Percentiles rank a stretch among this genome's conserved stretches.
Conservation (phyloP, 768 basidiomycete genomes). For the Podaxis mareebaensis region DNA sequence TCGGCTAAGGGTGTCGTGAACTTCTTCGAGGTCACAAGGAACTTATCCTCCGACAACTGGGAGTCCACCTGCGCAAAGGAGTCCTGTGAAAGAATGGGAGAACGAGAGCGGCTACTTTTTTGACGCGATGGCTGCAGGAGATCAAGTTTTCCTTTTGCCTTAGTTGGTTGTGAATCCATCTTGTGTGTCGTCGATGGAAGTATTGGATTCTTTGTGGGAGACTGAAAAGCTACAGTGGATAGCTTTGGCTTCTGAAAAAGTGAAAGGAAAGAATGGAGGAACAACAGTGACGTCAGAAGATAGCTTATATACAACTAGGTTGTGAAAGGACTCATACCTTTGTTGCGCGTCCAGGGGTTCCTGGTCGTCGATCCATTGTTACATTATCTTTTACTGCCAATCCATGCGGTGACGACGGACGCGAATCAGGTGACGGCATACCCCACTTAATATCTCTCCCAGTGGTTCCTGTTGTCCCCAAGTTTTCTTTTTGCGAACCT, state of each 20-base stretch:
- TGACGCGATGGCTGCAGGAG: conserved; percentile 17
- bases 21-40: conserved; percentile 45
- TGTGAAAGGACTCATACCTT: conserved; percentile 7
- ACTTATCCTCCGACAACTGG: conserved; percentile 46
- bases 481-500: conserved; percentile 59
- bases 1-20: conserved; percentile 63
- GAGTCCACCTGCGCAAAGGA: conserved; percentile 60
- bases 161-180: not conserved
- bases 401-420: conserved; percentile 24
- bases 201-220: conserved; percentile 18
- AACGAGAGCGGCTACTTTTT: conserved; percentile 6
- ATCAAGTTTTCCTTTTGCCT: conserved; percentile 16
- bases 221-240: conserved; percentile 23
- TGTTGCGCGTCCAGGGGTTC: conserved; percentile 20
- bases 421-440: conserved; percentile 23
- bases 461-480: conserved; percentile 20
- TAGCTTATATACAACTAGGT: not conserved
- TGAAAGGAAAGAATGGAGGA: not conserved
- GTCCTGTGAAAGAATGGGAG: conserved; percentile 48
- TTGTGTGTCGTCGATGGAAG: not conserved
- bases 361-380: conserved; percentile 12
- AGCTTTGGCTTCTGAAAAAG: conserved; percentile 20
- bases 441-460: conserved; percentile 11
- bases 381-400: not conserved
- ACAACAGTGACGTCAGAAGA: conserved; percentile 1